Base-by-base conservation (phyloP, 2,329 filamentous ascomycete species). In the Talaromyces sp. region DNA sequence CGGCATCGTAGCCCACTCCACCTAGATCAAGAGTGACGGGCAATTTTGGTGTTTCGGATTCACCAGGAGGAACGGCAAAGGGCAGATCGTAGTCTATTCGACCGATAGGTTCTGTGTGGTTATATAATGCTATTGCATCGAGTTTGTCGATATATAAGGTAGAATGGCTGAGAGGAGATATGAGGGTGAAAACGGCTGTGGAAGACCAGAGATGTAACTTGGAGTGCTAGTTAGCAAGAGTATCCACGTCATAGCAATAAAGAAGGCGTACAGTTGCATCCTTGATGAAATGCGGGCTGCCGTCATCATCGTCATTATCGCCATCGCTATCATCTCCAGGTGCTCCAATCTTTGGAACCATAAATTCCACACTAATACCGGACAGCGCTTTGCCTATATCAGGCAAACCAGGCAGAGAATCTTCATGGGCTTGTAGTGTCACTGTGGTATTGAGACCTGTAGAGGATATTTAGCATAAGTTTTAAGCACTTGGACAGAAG, bases 51-150 rank as follows among this genome's bases (percentile, higher is more conserved):
- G 90, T 91, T 64, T 85, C 79, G 1, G 89, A 90, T 1, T 86
- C 75, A 0, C 93, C 92, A 0, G 93, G 92, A 0, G 89, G 89
- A 1, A 93, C 90, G 2, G 87, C 85, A 72, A 98, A 94, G 0
- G 91, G 87, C 17, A 87, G 74, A 45, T 89, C 83, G 74, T 95
- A 92, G 27, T 89, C 70, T 65, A 98, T 97, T 31, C 83, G 86
- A 1, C 93, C 95, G 0, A 96, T 83, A 1, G 88, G 85, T 61
- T 94, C 87, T 9, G 88, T 90, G 67, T 90, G 86, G 68, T 96
- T 92, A 77, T 96, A 96, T 67, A 88, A 90, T 0, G 95, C 93
- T 1, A 90, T 92, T 7, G 94, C 94, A 72, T 96, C 90, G 71
- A 98, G 85, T 60, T 83, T 84, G 43, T 92, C 91, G 68, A 99